Percentiles rank a stretch among this genome's conserved stretches.
These are phyloP conservation scores for Myxozyma vanderwaltii DNA, from an alignment of 805 yeast genomes.

Conservation along the genomic window DNA sequence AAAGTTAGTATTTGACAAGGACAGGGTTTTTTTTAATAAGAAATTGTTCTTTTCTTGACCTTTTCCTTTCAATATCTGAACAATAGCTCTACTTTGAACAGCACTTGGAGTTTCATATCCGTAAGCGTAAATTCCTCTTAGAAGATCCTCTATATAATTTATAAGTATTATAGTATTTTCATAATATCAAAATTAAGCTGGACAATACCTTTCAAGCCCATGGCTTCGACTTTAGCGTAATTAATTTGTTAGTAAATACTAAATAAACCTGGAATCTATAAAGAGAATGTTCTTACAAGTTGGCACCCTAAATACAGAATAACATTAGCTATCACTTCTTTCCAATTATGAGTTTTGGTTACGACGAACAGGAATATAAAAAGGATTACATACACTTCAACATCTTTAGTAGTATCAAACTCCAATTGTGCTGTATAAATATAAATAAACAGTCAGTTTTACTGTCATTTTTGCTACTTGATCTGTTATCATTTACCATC, in stretches of 20 bases:
- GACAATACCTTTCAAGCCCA: constrained; percentile 35
- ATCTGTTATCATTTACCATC: constrained; percentile 17
- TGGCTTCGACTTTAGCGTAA: constrained; percentile 33
- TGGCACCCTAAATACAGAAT: constrained; percentile 18
- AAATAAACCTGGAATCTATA: neutral
- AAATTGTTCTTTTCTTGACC: constrained; percentile 1
- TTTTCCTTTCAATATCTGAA: constrained; percentile 73
- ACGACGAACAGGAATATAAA: too few species aligned
- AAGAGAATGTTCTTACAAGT: constrained; percentile 23
- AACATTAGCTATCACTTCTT: neutral
- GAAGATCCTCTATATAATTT: constrained; percentile 39
- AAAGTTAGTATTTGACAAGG: neutral
- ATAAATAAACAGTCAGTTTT: neutral
- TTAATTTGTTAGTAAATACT: constrained; percentile 1
- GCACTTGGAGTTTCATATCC: constrained; percentile 84
- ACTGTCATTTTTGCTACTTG: neutral
- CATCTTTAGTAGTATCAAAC: constrained; percentile 62
- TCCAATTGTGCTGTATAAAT: constrained; percentile 45
- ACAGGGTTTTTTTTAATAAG: too few species aligned
- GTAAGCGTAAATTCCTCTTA: constrained; percentile 70
- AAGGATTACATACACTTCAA: constrained; percentile 42
- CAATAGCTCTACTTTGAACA: constrained; percentile 77
- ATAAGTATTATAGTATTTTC: neutral
- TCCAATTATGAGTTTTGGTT: too few species aligned
- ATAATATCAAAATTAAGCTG: neutral